These are phyloP conservation scores for Phytophthora macrochlamydospora DNA, from an alignment of 352 stramenopile species.

Conservation along the genomic window DNA sequence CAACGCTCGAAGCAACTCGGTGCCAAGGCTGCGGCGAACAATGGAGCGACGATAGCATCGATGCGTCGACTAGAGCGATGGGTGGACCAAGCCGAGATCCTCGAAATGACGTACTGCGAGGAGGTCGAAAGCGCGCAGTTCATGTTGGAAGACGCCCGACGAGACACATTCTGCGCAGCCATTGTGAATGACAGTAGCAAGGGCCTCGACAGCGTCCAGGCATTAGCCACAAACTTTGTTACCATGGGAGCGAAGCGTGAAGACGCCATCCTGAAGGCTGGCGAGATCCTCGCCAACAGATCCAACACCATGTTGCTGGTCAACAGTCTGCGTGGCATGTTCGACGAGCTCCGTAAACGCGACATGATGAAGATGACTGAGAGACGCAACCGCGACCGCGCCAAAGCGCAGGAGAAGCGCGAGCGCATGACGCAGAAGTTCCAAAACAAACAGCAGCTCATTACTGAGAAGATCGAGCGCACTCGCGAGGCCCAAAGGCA, in stretches of 20 bases:
- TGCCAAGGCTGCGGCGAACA: conserved; percentile 20
- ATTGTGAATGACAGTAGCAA: conserved; percentile 66
- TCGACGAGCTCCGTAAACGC: conserved; percentile 73
- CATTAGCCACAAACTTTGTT: conserved; percentile 67
- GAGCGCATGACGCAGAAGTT: conserved; percentile 72
- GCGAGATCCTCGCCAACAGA: conserved; percentile 78
- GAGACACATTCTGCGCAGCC: conserved; percentile 65
- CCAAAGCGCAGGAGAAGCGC: conserved; percentile 63
- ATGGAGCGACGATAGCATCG: conserved; percentile 30
- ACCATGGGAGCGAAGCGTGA: conserved; percentile 63
- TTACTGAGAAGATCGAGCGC: conserved; percentile 68
- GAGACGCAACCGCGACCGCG: conserved; percentile 56
- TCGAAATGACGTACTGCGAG: conserved; percentile 74
- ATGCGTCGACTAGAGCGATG: conserved; percentile 62
- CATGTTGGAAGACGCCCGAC: conserved; percentile 65
- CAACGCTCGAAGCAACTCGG: conserved; percentile 29
- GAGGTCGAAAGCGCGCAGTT: conserved; percentile 77
- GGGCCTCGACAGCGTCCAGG: conserved; percentile 64
- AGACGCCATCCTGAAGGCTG: conserved; percentile 73
- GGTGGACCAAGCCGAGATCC: conserved; percentile 67
- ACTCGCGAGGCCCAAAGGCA: conserved; percentile 55
- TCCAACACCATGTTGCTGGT: conserved; percentile 85
- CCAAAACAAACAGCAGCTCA: conserved; percentile 63
- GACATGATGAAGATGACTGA: conserved; percentile 85
- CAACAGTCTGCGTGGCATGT: conserved; percentile 63